phyloP scores from a whole-genome alignment of 2,329 filamentous ascomycete species.

The Ascomycota sp. region DNA sequence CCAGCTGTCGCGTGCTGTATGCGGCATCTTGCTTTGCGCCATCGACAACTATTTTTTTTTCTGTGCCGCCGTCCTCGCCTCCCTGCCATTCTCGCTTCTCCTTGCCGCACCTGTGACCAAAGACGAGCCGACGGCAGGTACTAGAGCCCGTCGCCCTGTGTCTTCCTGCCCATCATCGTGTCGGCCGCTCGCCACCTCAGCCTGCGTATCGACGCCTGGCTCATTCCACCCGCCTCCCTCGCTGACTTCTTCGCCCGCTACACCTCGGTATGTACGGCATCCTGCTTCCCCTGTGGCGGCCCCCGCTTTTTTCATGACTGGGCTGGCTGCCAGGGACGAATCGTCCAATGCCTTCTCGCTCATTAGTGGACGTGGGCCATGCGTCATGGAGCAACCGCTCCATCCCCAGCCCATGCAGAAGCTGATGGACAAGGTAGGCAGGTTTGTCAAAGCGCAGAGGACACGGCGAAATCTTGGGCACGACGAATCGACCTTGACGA shows the following conservation, averaged over 20 bases:
- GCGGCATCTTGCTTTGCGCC: no score
- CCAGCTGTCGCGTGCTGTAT: no score
- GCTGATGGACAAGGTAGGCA: conserved; percentile 12
- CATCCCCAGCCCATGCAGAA: conserved; percentile 5
- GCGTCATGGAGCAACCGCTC: background rate
- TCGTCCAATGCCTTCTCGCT: background rate
- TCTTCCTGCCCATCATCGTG: background rate
- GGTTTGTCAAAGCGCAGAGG: conserved; percentile 4
- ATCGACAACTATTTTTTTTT: no score
- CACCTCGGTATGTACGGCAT: background rate
- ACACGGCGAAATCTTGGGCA: conserved; percentile 1
- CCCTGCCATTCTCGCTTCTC: no score
- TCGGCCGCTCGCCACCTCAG: background rate
- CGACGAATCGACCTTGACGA: conserved; percentile 4
- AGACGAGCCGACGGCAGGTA: no score
- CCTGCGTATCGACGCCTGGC: background rate
- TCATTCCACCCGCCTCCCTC: no score
- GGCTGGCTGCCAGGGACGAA: background rate
- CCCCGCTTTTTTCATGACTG: no score
- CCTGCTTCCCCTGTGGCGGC: background rate
- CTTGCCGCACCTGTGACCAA: no score
- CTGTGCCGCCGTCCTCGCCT: background rate
- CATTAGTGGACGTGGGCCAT: background rate
- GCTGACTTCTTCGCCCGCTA: no score
- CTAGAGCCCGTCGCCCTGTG: background rate